Percentiles rank a stretch among this genome's conserved stretches.
Conservation (phyloP, 1,284 basidiomycete genomes). For the Inonotus hispidus region DNA sequence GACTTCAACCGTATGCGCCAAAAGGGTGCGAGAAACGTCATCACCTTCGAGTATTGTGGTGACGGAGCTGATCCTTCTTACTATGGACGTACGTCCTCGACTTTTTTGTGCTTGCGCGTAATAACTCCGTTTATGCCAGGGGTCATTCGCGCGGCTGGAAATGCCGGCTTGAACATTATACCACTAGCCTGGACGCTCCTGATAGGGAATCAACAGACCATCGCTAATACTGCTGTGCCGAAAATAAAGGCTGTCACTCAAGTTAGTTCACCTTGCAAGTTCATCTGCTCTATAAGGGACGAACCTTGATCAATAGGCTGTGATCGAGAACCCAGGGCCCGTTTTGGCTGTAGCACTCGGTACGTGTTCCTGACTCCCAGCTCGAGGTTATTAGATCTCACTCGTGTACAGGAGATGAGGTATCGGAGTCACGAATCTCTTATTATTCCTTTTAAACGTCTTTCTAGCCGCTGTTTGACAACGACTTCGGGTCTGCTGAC, state of each 20-base stretch:
- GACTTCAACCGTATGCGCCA: slow-evolving; percentile 15
- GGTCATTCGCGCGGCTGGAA: slow-evolving; percentile 17
- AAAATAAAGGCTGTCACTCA: slow-evolving; percentile 18
- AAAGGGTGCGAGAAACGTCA: slow-evolving; percentile 18
- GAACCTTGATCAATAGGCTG: slow-evolving; percentile 8
- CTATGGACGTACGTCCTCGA: slow-evolving; percentile 8
- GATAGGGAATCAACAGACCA: slow-evolving; percentile 7
- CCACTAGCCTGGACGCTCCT: slow-evolving; percentile 18
- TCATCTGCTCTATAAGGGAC: background rate
- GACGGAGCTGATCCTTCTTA: slow-evolving; percentile 15
- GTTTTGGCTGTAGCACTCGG: slow-evolving; percentile 18
- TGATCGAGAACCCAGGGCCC: slow-evolving; percentile 17
- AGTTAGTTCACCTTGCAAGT: background rate
- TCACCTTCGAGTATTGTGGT: slow-evolving; percentile 19
- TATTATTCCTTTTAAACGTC: background rate
- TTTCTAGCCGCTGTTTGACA: slow-evolving; percentile 16
- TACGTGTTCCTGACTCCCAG: background rate
- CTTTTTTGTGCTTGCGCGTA: background rate
- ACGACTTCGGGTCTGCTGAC: slow-evolving; percentile 16
- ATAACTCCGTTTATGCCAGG: slow-evolving; percentile 1
- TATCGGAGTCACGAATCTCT: background rate
- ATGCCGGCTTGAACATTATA: slow-evolving; percentile 16
- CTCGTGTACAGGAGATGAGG: too few species aligned
- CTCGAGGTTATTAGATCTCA: background rate
- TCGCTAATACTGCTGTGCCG: slow-evolving; percentile 11